Conservation (phyloP, 495 filamentous ascomycete species). For the Trichoderma orchidacearum region DNA sequence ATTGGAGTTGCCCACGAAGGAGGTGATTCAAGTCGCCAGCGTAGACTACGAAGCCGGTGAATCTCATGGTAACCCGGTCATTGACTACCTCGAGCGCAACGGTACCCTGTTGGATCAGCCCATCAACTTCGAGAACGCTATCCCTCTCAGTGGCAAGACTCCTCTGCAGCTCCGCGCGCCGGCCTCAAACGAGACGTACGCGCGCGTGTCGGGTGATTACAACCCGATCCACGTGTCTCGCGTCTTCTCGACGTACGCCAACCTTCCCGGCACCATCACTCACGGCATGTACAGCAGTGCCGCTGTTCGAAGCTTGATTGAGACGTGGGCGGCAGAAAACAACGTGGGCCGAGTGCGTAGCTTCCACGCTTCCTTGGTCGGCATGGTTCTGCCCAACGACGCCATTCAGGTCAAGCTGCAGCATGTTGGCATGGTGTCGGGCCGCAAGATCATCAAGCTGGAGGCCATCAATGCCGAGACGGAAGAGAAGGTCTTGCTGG, state of each 20-base stretch:
- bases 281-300: slow-evolving; percentile 99
- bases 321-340: slow-evolving; percentile 98
- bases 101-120: slow-evolving; percentile 93
- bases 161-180: slow-evolving; percentile 77
- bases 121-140: slow-evolving; percentile 92
- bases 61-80: slow-evolving; percentile 91
- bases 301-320: slow-evolving; percentile 91
- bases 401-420: slow-evolving; percentile 85
- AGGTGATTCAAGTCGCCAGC: slow-evolving; percentile 88
- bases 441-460: slow-evolving; percentile 98
- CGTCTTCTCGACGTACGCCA: slow-evolving; percentile 90
- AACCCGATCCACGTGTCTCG: slow-evolving; percentile 98
- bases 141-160: slow-evolving; percentile 86
- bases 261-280: slow-evolving; percentile 89
- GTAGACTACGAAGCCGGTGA: slow-evolving; percentile 83
- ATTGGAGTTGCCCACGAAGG: slow-evolving; percentile 91
- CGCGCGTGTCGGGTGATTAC: slow-evolving; percentile 92
- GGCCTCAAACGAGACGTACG: slow-evolving; percentile 96
- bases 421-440: slow-evolving; percentile 94
- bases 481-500: slow-evolving; percentile 87
- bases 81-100: slow-evolving; percentile 88
- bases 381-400: slow-evolving; percentile 97
- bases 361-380: slow-evolving; percentile 87
- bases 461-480: slow-evolving; percentile 87
- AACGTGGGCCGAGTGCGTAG: slow-evolving; percentile 93